These are phyloP conservation scores for Otatea glauca DNA, from an alignment of 176 grass and related monocot genomes.

Conservation along the genomic window DNA sequence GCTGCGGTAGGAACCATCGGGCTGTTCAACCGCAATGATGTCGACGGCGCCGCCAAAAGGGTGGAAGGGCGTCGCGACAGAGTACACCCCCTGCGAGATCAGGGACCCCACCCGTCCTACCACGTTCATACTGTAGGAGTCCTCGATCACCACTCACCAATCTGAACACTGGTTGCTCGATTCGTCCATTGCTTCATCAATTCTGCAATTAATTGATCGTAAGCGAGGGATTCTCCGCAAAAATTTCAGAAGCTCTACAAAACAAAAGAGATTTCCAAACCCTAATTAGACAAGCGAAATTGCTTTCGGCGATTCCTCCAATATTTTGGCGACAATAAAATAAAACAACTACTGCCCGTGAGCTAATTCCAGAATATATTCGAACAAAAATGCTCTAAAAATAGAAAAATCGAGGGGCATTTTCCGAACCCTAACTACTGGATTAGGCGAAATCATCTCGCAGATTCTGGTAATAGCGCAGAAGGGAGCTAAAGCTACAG, in stretches of 20 bases:
- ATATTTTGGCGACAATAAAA: neutral
- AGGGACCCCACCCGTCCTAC: conserved; percentile 87
- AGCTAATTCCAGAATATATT: neutral
- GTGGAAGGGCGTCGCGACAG: conserved; percentile 94
- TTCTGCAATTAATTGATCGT: conserved; percentile 24
- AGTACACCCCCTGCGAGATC: conserved; percentile 95
- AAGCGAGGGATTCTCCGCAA: neutral
- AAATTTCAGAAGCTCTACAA: neutral
- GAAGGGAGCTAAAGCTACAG: neutral
- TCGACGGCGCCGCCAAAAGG: conserved; percentile 95
- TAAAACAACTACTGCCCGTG: neutral
- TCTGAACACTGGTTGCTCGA: conserved; percentile 6
- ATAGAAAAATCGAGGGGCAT: neutral
- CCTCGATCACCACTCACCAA: conserved; percentile 14
- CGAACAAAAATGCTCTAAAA: neutral
- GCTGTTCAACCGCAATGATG: conserved; percentile 90
- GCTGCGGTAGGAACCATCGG: conserved; percentile 89
- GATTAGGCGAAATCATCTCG: conserved; percentile 2
- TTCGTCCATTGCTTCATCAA: conserved; percentile 24
- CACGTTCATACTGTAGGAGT: conserved; percentile 69
- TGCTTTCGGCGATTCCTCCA: too few species aligned
- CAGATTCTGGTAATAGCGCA: neutral
- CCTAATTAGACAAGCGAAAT: too few species aligned
- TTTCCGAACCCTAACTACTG: conserved; percentile 28
- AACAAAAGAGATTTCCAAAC: neutral